Conservation (phyloP, 108 stramenopile genomes). For the Fragilariopsis cylindrus region DNA sequence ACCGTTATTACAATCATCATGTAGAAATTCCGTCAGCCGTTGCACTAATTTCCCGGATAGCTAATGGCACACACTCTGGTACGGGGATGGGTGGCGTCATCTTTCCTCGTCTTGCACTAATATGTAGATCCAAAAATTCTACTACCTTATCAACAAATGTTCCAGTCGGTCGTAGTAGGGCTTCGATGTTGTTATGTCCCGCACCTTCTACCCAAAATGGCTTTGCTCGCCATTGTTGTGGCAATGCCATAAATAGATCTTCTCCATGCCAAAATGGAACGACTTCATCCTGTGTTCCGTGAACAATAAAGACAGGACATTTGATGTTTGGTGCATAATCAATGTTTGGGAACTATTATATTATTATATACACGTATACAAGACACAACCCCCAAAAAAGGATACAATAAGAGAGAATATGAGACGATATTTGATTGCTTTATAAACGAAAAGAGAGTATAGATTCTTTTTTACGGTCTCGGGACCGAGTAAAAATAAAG, state of each 20-base stretch:
- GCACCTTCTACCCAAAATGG: constrained; percentile 92
- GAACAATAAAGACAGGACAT: constrained; percentile 93
- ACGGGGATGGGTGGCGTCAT: constrained; percentile 58
- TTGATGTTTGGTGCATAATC: constrained; percentile 78
- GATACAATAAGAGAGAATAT: constrained; percentile 48
- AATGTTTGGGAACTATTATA: constrained; percentile 85
- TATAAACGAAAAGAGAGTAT: not conserved
- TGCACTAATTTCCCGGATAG: constrained; percentile 39
- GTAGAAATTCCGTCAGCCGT: constrained; percentile 1
- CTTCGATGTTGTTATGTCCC: constrained; percentile 95
- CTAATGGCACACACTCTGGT: constrained; percentile 72
- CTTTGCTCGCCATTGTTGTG: constrained; percentile 83
- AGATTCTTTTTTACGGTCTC: not conserved
- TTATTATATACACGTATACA: not conserved
- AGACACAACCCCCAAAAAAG: constrained; percentile 39
- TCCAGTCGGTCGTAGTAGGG: constrained; percentile 75
- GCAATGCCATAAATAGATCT: constrained; percentile 88
- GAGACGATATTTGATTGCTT: constrained; percentile 21
- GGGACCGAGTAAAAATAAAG: too few relatives aligned
- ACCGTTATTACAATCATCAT: not conserved
- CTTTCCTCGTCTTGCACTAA: constrained; percentile 69
- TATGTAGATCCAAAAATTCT: constrained; percentile 87
- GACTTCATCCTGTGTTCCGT: constrained; percentile 94
- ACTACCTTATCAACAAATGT: constrained; percentile 75
- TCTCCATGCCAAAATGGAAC: constrained; percentile 95